Evolutionary conservation across 2,329 filamentous ascomycete species (phyloP).

Genomic region (Pseudocercospora fuligena): DNA sequence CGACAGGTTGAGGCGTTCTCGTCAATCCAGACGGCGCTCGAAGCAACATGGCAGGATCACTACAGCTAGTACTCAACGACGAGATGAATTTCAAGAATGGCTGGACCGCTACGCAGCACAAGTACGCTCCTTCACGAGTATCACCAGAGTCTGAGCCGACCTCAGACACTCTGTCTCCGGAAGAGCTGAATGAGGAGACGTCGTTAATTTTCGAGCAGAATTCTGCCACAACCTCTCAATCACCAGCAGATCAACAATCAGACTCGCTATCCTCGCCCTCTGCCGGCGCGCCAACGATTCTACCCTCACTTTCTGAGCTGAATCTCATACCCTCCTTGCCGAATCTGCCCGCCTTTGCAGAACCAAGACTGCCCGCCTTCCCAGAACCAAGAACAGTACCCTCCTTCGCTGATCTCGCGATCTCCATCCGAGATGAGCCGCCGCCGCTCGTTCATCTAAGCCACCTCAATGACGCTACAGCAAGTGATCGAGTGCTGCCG

Average conservation of each 20-base stretch:
- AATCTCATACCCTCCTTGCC: too few species aligned
- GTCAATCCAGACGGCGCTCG: neutral
- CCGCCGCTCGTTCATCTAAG: neutral
- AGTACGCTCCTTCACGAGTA: neutral
- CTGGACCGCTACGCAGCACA: neutral
- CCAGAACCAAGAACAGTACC: neutral
- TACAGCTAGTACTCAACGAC: neutral
- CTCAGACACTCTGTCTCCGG: neutral
- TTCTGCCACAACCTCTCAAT: neutral
- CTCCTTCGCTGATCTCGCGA: neutral
- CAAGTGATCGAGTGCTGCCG: neutral
- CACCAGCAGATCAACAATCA: neutral
- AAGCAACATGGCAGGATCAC: neutral
- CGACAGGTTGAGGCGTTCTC: neutral
- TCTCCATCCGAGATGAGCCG: neutral
- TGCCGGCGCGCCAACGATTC: neutral
- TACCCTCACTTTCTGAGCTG: neutral
- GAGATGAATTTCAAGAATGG: neutral
- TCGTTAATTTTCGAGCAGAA: neutral
- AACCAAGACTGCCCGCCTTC: too few species aligned
- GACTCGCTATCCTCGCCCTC: neutral
- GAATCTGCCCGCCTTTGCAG: too few species aligned
- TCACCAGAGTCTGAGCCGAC: neutral
- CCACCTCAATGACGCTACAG: neutral
- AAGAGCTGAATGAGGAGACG: neutral